A percentile compares a stretch with the other conserved stretches of the same genome.
phyloP scores from a whole-genome alignment of 1,284 basidiomycete genomes.

The Fomitopsis palustris region DNA sequence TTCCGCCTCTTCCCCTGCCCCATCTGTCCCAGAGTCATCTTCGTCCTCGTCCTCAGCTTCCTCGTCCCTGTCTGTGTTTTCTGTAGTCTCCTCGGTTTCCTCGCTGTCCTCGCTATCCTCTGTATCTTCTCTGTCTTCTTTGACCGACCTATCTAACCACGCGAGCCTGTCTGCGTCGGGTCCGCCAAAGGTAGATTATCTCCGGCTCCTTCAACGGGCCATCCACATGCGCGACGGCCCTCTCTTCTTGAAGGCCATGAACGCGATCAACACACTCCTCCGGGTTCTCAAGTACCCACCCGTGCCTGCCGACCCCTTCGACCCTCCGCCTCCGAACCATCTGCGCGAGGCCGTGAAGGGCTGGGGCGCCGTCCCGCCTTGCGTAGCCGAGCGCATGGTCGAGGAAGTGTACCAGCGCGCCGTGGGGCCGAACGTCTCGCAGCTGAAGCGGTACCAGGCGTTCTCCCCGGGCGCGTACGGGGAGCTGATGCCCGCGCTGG shows the following conservation, averaged over 20 bases:
- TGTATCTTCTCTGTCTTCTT: slow-evolving; percentile 22
- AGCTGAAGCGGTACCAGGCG: slow-evolving; percentile 64
- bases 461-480: slow-evolving; percentile 77
- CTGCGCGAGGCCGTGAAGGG: slow-evolving; percentile 42
- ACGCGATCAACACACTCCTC: slow-evolving; percentile 54
- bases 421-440: slow-evolving; percentile 66
- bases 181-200: slow-evolving; percentile 38
- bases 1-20: slow-evolving; percentile 12
- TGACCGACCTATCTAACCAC: slow-evolving; percentile 33
- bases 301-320: slow-evolving; percentile 45
- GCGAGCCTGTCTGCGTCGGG: slow-evolving; percentile 25
- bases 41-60: slow-evolving; percentile 7
- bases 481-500: slow-evolving; percentile 69
- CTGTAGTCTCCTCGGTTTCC: slow-evolving; percentile 18
- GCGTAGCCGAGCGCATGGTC: slow-evolving; percentile 62
- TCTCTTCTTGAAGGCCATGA: slow-evolving; percentile 58
- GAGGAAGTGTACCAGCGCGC: slow-evolving; percentile 79
- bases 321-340: slow-evolving; percentile 40
- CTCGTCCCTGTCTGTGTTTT: slow-evolving; percentile 20
- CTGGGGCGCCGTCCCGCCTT: slow-evolving; percentile 55
- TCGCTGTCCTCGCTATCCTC: slow-evolving; percentile 19
- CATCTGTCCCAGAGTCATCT: slow-evolving; percentile 13
- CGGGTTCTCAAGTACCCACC: slow-evolving; percentile 60
- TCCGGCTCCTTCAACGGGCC: slow-evolving; percentile 61
- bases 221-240: slow-evolving; percentile 63